Base-by-base conservation (phyloP, 2,329 filamentous ascomycete species). In the Talaromyces sp. region DNA sequence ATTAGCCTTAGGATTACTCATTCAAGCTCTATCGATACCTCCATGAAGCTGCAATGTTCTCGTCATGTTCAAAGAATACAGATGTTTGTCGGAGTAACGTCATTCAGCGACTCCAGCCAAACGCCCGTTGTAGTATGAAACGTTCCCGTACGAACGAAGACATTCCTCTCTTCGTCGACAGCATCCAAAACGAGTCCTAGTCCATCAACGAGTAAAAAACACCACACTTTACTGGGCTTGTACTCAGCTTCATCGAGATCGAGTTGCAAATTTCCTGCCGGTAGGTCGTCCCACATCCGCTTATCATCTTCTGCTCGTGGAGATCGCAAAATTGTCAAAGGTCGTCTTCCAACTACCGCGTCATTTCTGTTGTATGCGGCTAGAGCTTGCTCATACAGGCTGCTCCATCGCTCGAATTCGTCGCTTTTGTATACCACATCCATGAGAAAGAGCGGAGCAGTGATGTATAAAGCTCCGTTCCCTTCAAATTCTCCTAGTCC, bases 141-240 rank as follows among this genome's bases (percentile, higher is more conserved):
- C n/a, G 14, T 4, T 2, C 60, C 60, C n/a, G 56, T 62, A 14
- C 60, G 60, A 24, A 56, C 37, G 35, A 62, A 62, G 33, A 56
- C 27, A 6, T 43, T 54, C 39, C 37, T 54, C 24, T 41, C 60
- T 56, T 45, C 37, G 22, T 56, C 49, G 11, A 62, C 37, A n/a
- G 14, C 14, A 41, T 56, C 60, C 39, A 62, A 24, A 22, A 35
- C 37, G n/a, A 62, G 60, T 19, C 60, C 60, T 5, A 27, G 8
- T 2, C 49, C 60, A 31, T 62, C 60, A 9, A 62, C 47, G 10
- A 62, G 27, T 22, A 62, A 14, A 7, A 62, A 16, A 56, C 60
- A 62, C 60, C 60, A 62, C 10, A 62, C 60, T 35, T 41, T 62
- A 9, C n/a, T 7, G 9, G 49, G 60, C 8, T 35, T 62, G 10